Evolutionary conservation across 2,329 filamentous ascomycete species (phyloP).

Genomic region (Ophiognomonia clavigignenti-juglandacearum): DNA sequence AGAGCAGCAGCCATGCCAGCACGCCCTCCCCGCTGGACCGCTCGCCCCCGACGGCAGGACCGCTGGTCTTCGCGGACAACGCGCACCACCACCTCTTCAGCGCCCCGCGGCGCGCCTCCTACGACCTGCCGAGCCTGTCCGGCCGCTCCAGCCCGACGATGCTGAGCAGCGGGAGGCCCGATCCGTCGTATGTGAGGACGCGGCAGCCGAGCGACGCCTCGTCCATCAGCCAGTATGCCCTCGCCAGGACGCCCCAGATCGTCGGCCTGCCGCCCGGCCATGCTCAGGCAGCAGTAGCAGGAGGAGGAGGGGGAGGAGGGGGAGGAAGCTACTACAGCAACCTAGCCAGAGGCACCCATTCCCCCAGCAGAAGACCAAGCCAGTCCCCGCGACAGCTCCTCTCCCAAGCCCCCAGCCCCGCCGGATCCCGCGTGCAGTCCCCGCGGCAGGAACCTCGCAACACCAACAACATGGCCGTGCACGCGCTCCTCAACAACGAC

Average conservation of each 20-base stretch:
- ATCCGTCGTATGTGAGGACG: background rate
- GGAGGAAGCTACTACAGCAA: no score
- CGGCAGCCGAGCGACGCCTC: background rate
- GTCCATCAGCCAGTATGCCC: background rate
- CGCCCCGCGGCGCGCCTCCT: background rate
- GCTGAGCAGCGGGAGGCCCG: background rate
- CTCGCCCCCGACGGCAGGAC: slow-evolving; percentile 18
- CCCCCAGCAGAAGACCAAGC: no score
- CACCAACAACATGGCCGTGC: slow-evolving; percentile 9
- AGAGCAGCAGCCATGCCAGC: slow-evolving; percentile 20
- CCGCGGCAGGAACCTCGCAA: slow-evolving; percentile 9
- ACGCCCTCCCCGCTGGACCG: slow-evolving; percentile 19
- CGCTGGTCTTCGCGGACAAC: slow-evolving; percentile 1
- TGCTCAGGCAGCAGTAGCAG: no score
- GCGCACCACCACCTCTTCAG: slow-evolving; percentile 5
- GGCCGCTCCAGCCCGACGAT: background rate
- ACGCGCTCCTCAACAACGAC: slow-evolving; percentile 13
- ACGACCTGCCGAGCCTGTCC: slow-evolving; percentile 1
- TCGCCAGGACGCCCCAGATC: background rate
- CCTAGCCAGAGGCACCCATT: no score
- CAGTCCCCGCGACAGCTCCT: background rate
- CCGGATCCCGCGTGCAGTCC: background rate
- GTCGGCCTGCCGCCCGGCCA: no score
- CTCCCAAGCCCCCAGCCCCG: background rate
- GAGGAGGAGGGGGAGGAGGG: no score